Evolutionary conservation across 768 basidiomycete genomes (phyloP), one percentile per base, ranked within the genome.

Genomic region (Dacryopinax spathularia): DNA sequence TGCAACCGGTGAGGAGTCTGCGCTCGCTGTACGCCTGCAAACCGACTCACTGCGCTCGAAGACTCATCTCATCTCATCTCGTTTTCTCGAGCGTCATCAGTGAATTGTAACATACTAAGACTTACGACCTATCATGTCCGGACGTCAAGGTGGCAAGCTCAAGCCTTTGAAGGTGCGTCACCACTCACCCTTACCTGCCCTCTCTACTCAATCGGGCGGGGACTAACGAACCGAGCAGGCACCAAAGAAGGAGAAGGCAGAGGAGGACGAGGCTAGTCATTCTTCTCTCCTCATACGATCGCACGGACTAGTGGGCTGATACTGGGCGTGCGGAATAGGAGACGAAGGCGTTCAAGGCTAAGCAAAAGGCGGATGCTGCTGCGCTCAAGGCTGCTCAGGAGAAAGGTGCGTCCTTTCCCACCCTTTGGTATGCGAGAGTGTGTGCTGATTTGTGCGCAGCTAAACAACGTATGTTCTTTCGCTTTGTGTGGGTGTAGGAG

Each of bases 91-190:
- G 22, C 41, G 25, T 33, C 60, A n/a, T n/a, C n/a, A n/a, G n/a
- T n/a, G n/a, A n/a, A n/a, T 43, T 61, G 60, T 44, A n/a, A 37
- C 16, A 13, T 60, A 10, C 33, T 39, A 9, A 2, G 37, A 33
- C 35, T 7, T 2, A 25, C 61, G 7, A 33, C 22, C 48, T 27
- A 9, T 56, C 48, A 86, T 86, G 84, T 76, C 83, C 33, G 75
- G 80, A 71, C 81, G 88, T 77, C 85, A 88, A 78, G 88, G 87
- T 66, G 90, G 89, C 71, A 91, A 92, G 76, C 71, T 86, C 62
- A 92, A 92, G 81, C 90, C 90, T 62, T 75, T 91, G 68, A 91
- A 91, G 88, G 89, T 85, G 18, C 33, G 69, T 31, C 39, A 10
- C 56, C 22, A n/a, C n/a, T n/a, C n/a, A n/a, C n/a, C n/a, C n/a